Evolutionary conservation across 148 eudicot genomes (phyloP).

Genomic region (Limonium bicolor): DNA sequence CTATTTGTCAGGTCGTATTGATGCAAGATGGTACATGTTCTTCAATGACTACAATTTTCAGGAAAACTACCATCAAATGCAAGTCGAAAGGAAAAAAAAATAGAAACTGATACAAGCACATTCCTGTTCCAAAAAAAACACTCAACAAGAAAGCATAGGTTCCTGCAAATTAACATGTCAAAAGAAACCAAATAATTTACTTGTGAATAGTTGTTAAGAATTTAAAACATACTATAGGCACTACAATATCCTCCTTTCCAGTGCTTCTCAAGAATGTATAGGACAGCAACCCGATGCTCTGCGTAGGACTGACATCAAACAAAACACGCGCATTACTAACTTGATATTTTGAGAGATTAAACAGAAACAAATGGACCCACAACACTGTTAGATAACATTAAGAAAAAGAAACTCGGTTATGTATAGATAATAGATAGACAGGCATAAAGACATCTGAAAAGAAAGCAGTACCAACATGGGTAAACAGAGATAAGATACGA

Average conservation of each 20-base stretch:
- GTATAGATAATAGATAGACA: too few relatives aligned
- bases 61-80: too few relatives aligned
- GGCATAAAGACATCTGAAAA: too few relatives aligned
- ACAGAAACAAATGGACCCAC: background rate
- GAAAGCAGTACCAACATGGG: too few relatives aligned
- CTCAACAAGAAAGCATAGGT: background rate
- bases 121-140: too few relatives aligned
- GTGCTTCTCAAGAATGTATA: constrained; percentile 85
- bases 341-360: background rate
- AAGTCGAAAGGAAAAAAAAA: too few relatives aligned
- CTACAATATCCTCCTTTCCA: constrained; percentile 91
- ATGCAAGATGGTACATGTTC: too few relatives aligned
- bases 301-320: constrained; percentile 24
- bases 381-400: background rate
- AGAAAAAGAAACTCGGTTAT: background rate
- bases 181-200: background rate
- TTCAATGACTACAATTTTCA: too few relatives aligned
- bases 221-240: constrained; percentile 65
- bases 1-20: too few relatives aligned
- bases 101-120: too few relatives aligned
- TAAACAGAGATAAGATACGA: too few relatives aligned
- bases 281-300: constrained; percentile 82
- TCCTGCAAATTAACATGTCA: background rate
- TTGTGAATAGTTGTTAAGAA: background rate
- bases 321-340: background rate